Evolutionary conservation across 2,329 filamentous ascomycete genomes (phyloP), one percentile per base, ranked within the genome.

Genomic region (Tolypocladium ophioglossoides): DNA sequence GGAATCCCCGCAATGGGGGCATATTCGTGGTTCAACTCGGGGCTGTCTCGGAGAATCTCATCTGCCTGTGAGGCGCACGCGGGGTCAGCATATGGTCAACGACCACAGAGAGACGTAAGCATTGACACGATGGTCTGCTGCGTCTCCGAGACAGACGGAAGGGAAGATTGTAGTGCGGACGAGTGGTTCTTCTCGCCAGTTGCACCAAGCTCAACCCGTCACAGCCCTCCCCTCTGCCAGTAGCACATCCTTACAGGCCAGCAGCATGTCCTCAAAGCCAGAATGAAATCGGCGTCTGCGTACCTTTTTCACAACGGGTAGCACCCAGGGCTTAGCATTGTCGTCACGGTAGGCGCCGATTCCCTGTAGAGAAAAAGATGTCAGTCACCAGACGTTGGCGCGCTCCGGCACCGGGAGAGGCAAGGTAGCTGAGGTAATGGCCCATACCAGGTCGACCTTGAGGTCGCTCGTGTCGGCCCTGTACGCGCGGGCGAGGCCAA

Each of bases 291-390:
- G 51, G 52, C 56, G 54, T 55, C 41, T 38, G 52, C 62, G 53
- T 75, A 95, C 92, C 88, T 95, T 95, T 76, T 90, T 95, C 58
- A 97, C 92, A 2, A 97, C 92, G 22, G 94, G 92, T 59, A 99
- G 75, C 58, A 99, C 85, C 94, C 94, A 99, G 3, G 94, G 94
- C 77, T 97, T 97, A 57, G 91, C 92, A 68, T 91, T 87, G 74
- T 97, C 80, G 67, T 96, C 94, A 69, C 94, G 82, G 74, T 99
- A 99, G 56, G 94, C 94, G 63, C 94, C 94, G 75, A 97, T 84
- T 55, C 83, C 83, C 80, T 83, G 55, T 32, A 60, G 57, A 41
- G 44, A 55, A 37, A 50, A n/a, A 32, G n/a, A 18, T 41, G 50
- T 51, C 44, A 56, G 27, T 22, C 27, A 14, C 12, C 10, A n/a